Base-by-base conservation (phyloP, 371 early-diverging fungal genomes). In the Fennellomyces sp. region DNA sequence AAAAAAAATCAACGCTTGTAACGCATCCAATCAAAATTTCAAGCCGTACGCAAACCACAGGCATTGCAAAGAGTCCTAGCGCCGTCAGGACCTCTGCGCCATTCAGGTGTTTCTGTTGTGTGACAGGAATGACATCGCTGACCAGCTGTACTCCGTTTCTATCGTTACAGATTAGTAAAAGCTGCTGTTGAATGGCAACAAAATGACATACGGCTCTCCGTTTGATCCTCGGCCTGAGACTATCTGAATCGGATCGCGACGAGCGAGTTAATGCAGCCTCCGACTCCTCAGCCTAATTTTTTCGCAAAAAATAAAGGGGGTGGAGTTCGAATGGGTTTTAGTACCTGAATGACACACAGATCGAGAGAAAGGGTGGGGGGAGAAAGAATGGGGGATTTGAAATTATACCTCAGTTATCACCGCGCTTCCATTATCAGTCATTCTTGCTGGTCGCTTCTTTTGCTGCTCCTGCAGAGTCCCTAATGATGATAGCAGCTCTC, bases 81-180 rank as follows among this genome's bases (percentile, higher is more conserved):
- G 5, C 89, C 89, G 65, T 84, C 77, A n/a, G 88, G 89, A 13
- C 89, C 89, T 36, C 89, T 79, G 48, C 89, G 74, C 89, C 89
- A 89, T 69, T 84, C 86, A 12, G 89, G 87, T 10, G 89, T 89
- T 45, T 83, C 80, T 7, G 82, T 76, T 28, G 78, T 78, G 57
- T 80, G 73, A 63, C 89, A 89, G 26, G 83, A 80, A 36, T 83
- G 81, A 31, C 86, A 85, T 26, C 76, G 72, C 13, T 45, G 53
- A 13, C 48, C 48, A n/a, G 52, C 62, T 2, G 52, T 60, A 23
- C 52, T 60, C 39, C 60, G 52, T 41, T 60, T 60, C 60, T 60
- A 51, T 52, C 7, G 41, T 57, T 45, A 21, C 48, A 57, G 17
- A 11, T 56, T 26, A n/a, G 13, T 11, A 49, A 12, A 30, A 12